These are phyloP conservation scores for Pyrus bretschneideri DNA, from an alignment of 306 rosid species.

Conservation along the genomic window DNA sequence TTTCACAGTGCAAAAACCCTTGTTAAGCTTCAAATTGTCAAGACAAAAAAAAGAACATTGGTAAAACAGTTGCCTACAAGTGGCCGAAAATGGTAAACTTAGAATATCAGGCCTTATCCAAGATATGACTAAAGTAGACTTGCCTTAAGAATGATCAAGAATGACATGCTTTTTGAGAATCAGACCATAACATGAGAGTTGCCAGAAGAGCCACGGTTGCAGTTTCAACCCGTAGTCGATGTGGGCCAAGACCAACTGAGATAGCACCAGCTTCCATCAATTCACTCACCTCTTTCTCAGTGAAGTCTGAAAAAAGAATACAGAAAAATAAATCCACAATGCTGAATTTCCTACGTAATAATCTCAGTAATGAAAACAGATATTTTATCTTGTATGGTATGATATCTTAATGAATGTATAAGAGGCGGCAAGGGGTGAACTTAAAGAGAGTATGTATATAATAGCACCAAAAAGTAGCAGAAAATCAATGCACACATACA, in stretches of 20 bases:
- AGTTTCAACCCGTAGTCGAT: constrained; percentile 87
- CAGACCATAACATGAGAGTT: constrained; percentile 79
- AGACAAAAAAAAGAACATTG: background rate
- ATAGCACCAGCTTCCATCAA: constrained; percentile 73
- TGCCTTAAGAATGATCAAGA: constrained; percentile 24
- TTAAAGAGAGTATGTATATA: too few species aligned
- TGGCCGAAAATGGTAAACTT: background rate
- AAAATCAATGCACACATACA: background rate
- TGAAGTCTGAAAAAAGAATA: constrained; percentile 55
- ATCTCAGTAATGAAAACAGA: background rate
- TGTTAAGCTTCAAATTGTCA: background rate
- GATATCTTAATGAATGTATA: background rate
- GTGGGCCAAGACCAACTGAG: constrained; percentile 74
- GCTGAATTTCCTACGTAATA: background rate
- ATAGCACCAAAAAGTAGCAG: too few species aligned
- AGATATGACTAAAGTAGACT: constrained; percentile 14
- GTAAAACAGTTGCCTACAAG: background rate
- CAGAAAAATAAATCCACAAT: constrained; percentile 5
- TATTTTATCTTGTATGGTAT: background rate
- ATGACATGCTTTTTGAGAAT: constrained; percentile 31
- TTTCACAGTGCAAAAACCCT: too few species aligned
- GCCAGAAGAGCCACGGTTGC: constrained; percentile 79
- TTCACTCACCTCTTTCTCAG: constrained; percentile 57
- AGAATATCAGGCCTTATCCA: background rate
- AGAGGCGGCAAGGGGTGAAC: background rate